A percentile compares a stretch with the other conserved stretches of the same genome.
phyloP scores from a whole-genome alignment of 2,329 filamentous ascomycete genomes.

The Colletotrichum somersetense region DNA sequence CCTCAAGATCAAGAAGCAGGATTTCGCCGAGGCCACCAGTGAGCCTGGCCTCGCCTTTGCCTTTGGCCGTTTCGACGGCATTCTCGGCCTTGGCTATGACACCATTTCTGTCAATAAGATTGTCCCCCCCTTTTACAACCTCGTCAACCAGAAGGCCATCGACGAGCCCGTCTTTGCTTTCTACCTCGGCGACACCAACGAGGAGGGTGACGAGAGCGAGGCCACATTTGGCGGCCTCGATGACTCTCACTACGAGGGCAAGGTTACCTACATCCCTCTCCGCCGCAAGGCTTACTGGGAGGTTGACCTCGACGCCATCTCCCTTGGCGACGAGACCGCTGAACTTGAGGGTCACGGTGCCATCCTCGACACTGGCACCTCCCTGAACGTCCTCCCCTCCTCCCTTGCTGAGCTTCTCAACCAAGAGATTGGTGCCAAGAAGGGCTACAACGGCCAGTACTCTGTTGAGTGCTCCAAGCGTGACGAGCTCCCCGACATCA shows the following conservation, averaged over 20 bases:
- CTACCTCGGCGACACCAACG: constrained; percentile 84
- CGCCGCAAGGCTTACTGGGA: constrained; percentile 99
- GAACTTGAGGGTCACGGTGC: constrained; percentile 95
- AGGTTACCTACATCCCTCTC: constrained; percentile 93
- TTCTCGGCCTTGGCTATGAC: constrained; percentile 93
- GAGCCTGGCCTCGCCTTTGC: constrained; percentile 98
- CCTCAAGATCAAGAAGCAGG: constrained; percentile 86
- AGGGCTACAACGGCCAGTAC: constrained; percentile 97
- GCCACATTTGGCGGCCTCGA: constrained; percentile 92
- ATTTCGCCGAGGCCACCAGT: constrained; percentile 95
- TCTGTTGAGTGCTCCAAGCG: constrained; percentile 90
- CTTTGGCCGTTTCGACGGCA: constrained; percentile 97
- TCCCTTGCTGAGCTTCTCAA: constrained; percentile 96
- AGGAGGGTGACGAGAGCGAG: constrained; percentile 81
- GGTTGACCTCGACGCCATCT: constrained; percentile 93
- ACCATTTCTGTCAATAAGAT: constrained; percentile 98
- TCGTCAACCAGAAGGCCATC: constrained; percentile 89
- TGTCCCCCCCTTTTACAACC: constrained; percentile 94
- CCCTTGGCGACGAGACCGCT: constrained; percentile 86
- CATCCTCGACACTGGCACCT: constrained; percentile 98
- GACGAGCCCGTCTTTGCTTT: constrained; percentile 97
- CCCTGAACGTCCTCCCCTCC: constrained; percentile 92
- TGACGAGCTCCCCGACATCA: constrained; percentile 86
- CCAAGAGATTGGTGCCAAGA: constrained; percentile 97
- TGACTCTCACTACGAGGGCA: constrained; percentile 82